These are phyloP conservation scores for Phytophthora idaei DNA, from an alignment of 352 stramenopile genomes.

Conservation along the genomic window DNA sequence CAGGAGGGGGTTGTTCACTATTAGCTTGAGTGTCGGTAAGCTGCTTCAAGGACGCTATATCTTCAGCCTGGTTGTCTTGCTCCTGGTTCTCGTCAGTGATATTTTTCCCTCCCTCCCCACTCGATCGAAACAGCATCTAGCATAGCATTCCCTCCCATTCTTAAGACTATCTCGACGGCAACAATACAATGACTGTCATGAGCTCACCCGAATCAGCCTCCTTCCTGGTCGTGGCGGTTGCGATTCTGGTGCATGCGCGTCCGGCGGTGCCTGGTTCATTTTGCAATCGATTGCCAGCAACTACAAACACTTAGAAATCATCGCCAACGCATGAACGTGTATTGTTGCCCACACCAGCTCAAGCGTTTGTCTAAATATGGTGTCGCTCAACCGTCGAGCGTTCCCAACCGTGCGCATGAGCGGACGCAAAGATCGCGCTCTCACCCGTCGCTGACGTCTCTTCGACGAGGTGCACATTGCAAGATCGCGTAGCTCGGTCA, in stretches of 20 bases:
- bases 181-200: neutral
- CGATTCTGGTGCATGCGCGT: slow-evolving; percentile 27
- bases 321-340: too few relatives aligned
- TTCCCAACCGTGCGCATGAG: slow-evolving; percentile 1
- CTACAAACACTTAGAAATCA: neutral
- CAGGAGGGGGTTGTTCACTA: slow-evolving; percentile 11
- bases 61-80: slow-evolving; percentile 22
- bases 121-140: slow-evolving; percentile 62
- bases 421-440: slow-evolving; percentile 32
- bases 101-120: slow-evolving; percentile 6
- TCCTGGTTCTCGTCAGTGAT: neutral
- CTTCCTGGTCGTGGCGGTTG: slow-evolving; percentile 39
- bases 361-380: slow-evolving; percentile 13
- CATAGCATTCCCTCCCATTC: neutral
- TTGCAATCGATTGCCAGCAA: neutral
- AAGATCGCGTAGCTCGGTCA: slow-evolving; percentile 22
- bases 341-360: too few relatives aligned
- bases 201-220: slow-evolving; percentile 44
- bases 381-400: slow-evolving; percentile 18
- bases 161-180: neutral
- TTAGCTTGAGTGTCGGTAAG: neutral
- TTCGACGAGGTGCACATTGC: slow-evolving; percentile 12
- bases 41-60: neutral
- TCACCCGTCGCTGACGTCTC: slow-evolving; percentile 32
- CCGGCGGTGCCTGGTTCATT: slow-evolving; percentile 31